Base-by-base conservation (phyloP, 2,329 filamentous ascomycete genomes). In the Alternaria viburni region DNA sequence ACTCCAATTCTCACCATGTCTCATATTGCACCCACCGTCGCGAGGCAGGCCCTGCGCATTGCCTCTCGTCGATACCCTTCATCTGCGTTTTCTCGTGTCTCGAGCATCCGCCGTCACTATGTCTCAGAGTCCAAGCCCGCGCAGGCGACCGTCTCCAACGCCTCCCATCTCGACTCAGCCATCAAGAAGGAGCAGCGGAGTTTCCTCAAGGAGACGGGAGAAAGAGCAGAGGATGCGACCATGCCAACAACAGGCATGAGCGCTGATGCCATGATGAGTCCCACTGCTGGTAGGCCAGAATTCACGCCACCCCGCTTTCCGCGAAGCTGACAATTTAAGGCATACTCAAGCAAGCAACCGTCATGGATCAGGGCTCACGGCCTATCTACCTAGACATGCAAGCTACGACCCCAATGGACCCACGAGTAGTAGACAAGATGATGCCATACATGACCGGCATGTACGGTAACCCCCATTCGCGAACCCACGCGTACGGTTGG, bases 351-450 rank as follows among this genome's bases (percentile, higher is more conserved):
- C 91, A 97, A 80, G 95, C 94, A 9, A 93, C 93, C 12, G 86
- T 97, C 68, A 92, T 98, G 90, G 94, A 97, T 71, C 90, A 97
- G 81, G 96, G 96, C 62, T 90, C 92, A 66, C 87, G 96, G 63
- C 96, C 96, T 43, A 98, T 99, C 77, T 99, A 99, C 76, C 90
- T 99, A 57, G 96, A 99, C 78, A 97, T 97, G 91, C 96, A 99
- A 83, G 93, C 96, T 36, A 99, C 96, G 1, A 99, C 96, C 0
- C 96, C 96, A 17, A 89, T 96, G 63, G 96, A 99, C 74, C 96
- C 96, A 23, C 89, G 96, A 69, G 96, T 99, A 30, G 87, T 99
- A 49, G 96, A 99, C 80, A 91, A 93, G 59, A 99, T 99, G 96
- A 87, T 99, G 45, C 96, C 96, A 0, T 99, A 89, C 82, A 93